These are phyloP conservation scores for Chloropicon primus DNA, from an alignment of 139 green algal species.

Conservation along the genomic window DNA sequence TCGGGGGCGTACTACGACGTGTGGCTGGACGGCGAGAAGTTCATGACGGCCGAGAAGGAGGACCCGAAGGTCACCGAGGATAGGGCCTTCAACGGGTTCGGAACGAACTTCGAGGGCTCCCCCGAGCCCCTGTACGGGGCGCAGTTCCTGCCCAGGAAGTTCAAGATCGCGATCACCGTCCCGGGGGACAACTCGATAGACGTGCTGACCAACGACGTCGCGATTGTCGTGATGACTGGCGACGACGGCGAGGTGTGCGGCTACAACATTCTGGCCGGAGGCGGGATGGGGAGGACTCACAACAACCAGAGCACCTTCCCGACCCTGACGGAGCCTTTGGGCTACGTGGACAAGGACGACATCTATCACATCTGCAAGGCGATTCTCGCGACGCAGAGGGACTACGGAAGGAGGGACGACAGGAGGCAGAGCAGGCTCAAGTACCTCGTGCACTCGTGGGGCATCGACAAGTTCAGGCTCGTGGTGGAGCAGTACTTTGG, in stretches of 20 bases:
- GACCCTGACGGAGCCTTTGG: constrained; percentile 72
- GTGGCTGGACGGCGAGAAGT: constrained; percentile 99
- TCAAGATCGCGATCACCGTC: constrained; percentile 89
- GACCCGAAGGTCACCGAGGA: constrained; percentile 26
- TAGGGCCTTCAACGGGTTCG: constrained; percentile 60
- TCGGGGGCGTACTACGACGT: constrained; percentile 97
- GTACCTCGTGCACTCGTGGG: constrained; percentile 95
- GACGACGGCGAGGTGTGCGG: constrained; percentile 56
- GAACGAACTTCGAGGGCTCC: constrained; percentile 89
- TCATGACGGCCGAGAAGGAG: constrained; percentile 65
- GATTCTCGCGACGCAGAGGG: constrained; percentile 85
- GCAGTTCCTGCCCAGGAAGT: constrained; percentile 95
- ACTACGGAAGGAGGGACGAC: constrained; percentile 96
- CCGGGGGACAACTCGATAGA: constrained; percentile 90
- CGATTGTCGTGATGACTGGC: constrained; percentile 72
- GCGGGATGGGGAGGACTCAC: constrained; percentile 88
- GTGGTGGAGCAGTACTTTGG: constrained; percentile 96
- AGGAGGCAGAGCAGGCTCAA: constrained; percentile 89
- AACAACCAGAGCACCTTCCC: constrained; percentile 81
- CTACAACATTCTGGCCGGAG: constrained; percentile 86
- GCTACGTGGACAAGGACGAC: constrained; percentile 88
- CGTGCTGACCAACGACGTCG: constrained; percentile 92
- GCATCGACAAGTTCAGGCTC: constrained; percentile 59
- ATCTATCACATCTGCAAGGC: constrained; percentile 81
- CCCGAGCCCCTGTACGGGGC: constrained; percentile 95